A percentile compares a stretch with the other conserved stretches of the same genome.
Evolutionary conservation across 305 asterid species (phyloP).

Genomic region (Solanum hybrid): DNA sequence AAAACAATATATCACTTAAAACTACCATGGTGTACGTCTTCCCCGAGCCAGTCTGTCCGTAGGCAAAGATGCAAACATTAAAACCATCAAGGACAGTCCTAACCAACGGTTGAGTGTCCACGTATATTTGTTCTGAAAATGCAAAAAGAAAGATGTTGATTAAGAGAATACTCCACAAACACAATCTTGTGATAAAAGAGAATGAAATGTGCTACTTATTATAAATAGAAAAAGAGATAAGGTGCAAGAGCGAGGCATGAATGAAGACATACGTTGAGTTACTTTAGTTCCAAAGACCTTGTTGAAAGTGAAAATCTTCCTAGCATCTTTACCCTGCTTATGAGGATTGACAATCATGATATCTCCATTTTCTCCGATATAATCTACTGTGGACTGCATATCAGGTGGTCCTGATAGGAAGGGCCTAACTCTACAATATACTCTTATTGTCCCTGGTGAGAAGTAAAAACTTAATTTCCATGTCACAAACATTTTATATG

Average conservation of each 20-base stretch:
- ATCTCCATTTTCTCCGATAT: slow-evolving; percentile 87
- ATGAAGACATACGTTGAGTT: slow-evolving; percentile 61
- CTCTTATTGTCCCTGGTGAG: slow-evolving; percentile 71
- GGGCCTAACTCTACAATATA: slow-evolving; percentile 84
- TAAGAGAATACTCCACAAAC: slow-evolving; percentile 10
- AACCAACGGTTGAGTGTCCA: slow-evolving; percentile 67
- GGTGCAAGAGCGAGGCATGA: neutral
- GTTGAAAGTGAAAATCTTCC: slow-evolving; percentile 75
- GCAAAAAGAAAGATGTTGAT: neutral
- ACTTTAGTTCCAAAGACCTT: slow-evolving; percentile 64
- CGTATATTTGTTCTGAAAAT: slow-evolving; percentile 74
- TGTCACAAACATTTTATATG: neutral
- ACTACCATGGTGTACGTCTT: slow-evolving; percentile 88
- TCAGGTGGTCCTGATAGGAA: slow-evolving; percentile 49
- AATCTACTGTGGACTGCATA: slow-evolving; percentile 69
- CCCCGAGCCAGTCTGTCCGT: slow-evolving; percentile 96
- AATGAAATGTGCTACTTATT: neutral
- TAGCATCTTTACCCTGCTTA: slow-evolving; percentile 76
- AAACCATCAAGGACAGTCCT: slow-evolving; percentile 89
- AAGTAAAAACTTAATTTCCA: neutral
- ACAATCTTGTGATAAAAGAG: neutral
- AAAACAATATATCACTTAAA: neutral
- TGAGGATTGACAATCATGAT: slow-evolving; percentile 80
- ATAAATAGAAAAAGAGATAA: neutral
- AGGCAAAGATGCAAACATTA: slow-evolving; percentile 87